phyloP scores from a whole-genome alignment of 139 green algal genomes.

The Tetratostichococcus sp. region DNA sequence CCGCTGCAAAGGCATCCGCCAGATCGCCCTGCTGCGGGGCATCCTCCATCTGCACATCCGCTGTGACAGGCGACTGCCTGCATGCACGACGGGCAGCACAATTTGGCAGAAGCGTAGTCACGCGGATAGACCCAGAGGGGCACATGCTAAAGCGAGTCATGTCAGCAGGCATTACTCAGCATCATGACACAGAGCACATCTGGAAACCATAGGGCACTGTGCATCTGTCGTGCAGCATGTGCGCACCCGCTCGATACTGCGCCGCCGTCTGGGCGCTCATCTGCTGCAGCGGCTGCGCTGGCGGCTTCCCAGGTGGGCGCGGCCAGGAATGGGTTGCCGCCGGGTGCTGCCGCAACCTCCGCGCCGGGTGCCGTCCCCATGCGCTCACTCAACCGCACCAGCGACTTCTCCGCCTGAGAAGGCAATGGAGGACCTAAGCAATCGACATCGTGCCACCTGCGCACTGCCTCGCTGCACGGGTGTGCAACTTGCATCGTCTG shows the following conservation, averaged over 20 bases:
- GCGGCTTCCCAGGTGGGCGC: slow-evolving; percentile 16
- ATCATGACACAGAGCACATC: too few relatives aligned
- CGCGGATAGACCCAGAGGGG: too few relatives aligned
- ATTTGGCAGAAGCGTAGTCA: too few relatives aligned
- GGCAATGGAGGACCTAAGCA: slow-evolving; percentile 1
- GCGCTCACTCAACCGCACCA: slow-evolving; percentile 23
- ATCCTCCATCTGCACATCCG: neutral
- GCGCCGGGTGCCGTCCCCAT: neutral
- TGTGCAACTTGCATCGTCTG: too few relatives aligned
- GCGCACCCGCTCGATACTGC: neutral
- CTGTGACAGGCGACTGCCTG: neutral
- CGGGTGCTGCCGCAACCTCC: neutral
- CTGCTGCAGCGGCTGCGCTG: too few relatives aligned
- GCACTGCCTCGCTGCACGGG: too few relatives aligned
- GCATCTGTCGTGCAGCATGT: too few relatives aligned
- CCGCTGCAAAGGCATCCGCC: neutral
- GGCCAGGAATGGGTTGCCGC: slow-evolving; percentile 33
- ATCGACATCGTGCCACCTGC: too few relatives aligned
- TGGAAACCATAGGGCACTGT: too few relatives aligned
- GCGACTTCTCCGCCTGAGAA: slow-evolving; percentile 21
- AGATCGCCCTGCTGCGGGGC: neutral
- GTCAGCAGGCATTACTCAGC: too few relatives aligned
- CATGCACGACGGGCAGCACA: too few relatives aligned
- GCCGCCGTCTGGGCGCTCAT: neutral
- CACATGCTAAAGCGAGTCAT: too few relatives aligned